Base-by-base conservation (phyloP, 2,329 filamentous ascomycete genomes). In the Sclerotinia nivalis region DNA sequence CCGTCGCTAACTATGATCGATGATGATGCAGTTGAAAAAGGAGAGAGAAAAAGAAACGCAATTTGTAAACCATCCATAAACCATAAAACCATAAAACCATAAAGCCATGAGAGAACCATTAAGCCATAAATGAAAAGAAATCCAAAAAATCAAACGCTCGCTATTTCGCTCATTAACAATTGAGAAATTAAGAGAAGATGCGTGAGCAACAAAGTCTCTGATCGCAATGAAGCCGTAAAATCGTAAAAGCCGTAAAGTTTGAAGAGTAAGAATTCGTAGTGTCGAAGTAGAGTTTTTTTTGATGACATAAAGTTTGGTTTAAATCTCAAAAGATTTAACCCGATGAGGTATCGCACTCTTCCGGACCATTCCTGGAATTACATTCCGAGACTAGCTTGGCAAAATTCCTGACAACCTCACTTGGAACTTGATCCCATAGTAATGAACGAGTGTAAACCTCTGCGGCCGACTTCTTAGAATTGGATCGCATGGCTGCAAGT, bases 401-500 rank as follows among this genome's bases (percentile, higher is more conserved):
- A 83, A 98, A 98, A 79, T 95, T 93, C 75, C 90, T 89, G 68
- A 99, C 93, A 62, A 98, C 93, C 74, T 98, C 93, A 75, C 89
- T 87, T 20, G 96, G 94, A 76, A 98, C 94, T 81, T 94, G 92
- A 78, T 97, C 93, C 93, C 93, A 97, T 70, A 98, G 88, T 72
- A 98, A 86, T 72, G 93, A 97, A 70, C 95, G 88, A 47, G 94
- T 96, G 82, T 97, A 97, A 55, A 97, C 92, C 77, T 97, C 93
- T 70, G 94, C 92, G 61, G 90, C 91, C 66, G 87, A 87, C 75
- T 91, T 87, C 81, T 93, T 93, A 77, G 85, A 87, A 76, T 85
- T 87, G 75, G 84, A 84, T 74, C 93, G 89, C 88, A 97, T 93
- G 59, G 88, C 89, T 65, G 91, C 89, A 60, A 97, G 86, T 10